Base-by-base conservation (phyloP, 106 monocot species). In the Xerophyta viscosa region DNA sequence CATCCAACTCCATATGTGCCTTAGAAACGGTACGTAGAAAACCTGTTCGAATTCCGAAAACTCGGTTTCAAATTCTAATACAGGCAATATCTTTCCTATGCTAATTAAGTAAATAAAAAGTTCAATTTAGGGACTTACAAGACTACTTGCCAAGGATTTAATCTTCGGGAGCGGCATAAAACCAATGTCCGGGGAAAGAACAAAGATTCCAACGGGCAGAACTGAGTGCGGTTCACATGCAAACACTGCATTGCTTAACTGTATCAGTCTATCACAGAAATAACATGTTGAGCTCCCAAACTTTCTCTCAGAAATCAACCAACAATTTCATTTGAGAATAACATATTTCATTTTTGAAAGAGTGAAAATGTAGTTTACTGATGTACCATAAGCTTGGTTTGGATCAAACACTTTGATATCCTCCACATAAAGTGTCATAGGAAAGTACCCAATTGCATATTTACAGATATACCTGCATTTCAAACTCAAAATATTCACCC, bases 151-250 rank as follows among this genome's bases (percentile, higher is more conserved):
- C 22, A 94, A 88, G 51, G n/a, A n/a, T n/a, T 88, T 81, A 57
- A 84, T 76, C 67, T 82, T 96, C 8, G 75, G 64, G 53, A 96
- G 46, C 15, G 88, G 84, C 88, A 96, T 88, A 54, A 88, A 89
- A 15, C 94, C 84, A 1, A 73, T 70, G 28, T 45, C 61, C 31
- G 70, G 78, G 24, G 78, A 65, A 19, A 89, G 76, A 20, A 62
- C 61, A 8, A 58, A 54, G 0, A 96, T 54, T 0, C 75, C 94
- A 41, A 88, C 78, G 2, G 94, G 88, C 29, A 96, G 44, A 9
- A 96, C 82, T 0, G 94, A 96, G 64, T 96, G 94, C 8, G 94
- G 94, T 59, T 96, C 94, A 45, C 65, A 96, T 29, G 84, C 94
- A 68, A 96, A 82, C 29, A 96, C 88, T 96, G 67, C 61, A 79